Base-by-base conservation (phyloP, 352 stramenopile genomes). In the Phytophthora cryptogea region DNA sequence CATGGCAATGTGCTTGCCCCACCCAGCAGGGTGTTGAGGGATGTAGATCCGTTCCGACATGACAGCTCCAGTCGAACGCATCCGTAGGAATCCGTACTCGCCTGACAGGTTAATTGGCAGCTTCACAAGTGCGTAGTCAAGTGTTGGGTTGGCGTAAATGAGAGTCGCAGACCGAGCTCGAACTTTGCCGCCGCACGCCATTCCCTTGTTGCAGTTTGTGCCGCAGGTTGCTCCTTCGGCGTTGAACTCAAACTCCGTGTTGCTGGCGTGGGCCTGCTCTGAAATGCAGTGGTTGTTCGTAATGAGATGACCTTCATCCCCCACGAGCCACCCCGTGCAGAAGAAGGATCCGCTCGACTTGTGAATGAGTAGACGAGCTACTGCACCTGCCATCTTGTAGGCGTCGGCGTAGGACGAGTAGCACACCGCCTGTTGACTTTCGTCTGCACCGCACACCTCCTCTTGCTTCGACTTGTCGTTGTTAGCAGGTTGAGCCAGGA, bases 231-330 rank as follows among this genome's bases (percentile, higher is more conserved):
- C 32, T 13, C 78, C 70, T 23, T 86, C 67, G 1, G 83, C 85
- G 16, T 62, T 66, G 49, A 94, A 90, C 51, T 94, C 83, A 42
- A 86, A 83, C 44, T 91, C 62, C 2, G 76, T 89, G 43, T 78
- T 74, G 17, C 32, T 67, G 9, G 80, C 85, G 27, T 89, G 58
- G n/a, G 42, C 50, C 28, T 70, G 59, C 26, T 64, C 60, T 3
- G 58, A 68, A 56, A 92, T 90, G 69, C 83, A 94, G 62, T 92
- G 85, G 47, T 91, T 54, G 70, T 94, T 94, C 3, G 85, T 92
- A 36, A 94, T 63, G 35, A 90, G 32, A 61, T 94, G 83, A 30
- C 81, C 83, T 55, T 91, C 79, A 35, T 64, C 82, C 30, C 85
- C 85, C 2, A 91, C n/a, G 8, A 92, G 52, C 79, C 77, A 94